Evolutionary conservation across 768 basidiomycete species (phyloP).

Genomic region (Rhodotorula babjevae): DNA sequence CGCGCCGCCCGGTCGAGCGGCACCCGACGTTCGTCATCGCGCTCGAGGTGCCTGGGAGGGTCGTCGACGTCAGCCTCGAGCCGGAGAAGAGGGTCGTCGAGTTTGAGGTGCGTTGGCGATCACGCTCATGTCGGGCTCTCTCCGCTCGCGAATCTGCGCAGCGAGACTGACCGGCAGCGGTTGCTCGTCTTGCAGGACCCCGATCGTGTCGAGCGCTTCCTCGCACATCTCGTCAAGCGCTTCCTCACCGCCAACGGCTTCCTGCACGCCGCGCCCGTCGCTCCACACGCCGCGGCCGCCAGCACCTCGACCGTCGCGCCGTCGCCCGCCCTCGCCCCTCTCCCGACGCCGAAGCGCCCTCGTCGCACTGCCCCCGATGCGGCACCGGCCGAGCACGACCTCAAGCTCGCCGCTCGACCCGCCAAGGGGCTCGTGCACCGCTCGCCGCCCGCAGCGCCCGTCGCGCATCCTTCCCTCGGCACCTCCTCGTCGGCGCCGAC

Average conservation of each 20-base stretch:
- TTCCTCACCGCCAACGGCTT: constrained; percentile 56
- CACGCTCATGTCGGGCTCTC: no score
- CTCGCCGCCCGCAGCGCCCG: not conserved
- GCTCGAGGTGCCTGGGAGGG: constrained; percentile 60
- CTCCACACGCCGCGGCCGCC: not conserved
- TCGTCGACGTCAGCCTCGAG: constrained; percentile 73
- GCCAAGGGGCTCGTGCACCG: not conserved
- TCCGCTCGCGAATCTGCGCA: no score
- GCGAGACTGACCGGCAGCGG: not conserved
- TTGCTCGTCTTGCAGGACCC: constrained; percentile 4
- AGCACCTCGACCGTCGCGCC: not conserved
- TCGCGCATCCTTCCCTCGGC: not conserved
- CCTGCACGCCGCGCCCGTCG: not conserved
- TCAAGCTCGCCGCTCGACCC: not conserved
- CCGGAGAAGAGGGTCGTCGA: constrained; percentile 68
- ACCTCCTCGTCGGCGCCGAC: not conserved
- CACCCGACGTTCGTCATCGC: constrained; percentile 79
- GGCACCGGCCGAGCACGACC: not conserved
- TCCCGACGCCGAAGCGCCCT: not conserved
- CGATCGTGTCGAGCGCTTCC: constrained; percentile 4
- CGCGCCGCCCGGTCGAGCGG: constrained; percentile 53
- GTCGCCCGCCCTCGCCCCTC: not conserved
- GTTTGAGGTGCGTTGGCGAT: constrained; percentile 56
- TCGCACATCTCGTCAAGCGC: constrained; percentile 13
- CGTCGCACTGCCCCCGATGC: no score